phyloP scores from a whole-genome alignment of 495 filamentous ascomycete genomes.

The Daldinia caldariorum region DNA sequence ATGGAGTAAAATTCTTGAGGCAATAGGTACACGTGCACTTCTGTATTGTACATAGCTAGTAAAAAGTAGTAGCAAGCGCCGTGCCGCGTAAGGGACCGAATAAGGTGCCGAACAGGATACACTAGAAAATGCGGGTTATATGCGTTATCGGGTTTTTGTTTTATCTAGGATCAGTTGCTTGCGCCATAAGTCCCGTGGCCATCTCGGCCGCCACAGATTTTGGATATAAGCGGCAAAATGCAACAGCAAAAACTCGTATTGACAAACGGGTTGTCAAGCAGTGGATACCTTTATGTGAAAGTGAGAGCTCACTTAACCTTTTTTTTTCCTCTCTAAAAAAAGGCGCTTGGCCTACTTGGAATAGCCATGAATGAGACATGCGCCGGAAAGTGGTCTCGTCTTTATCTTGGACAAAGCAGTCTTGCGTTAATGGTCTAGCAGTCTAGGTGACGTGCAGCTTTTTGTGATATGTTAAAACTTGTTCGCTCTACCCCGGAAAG shows the following conservation, averaged over 20 bases:
- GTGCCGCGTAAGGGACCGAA: conserved; percentile 12
- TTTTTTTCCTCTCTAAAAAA: too few species aligned
- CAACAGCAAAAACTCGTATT: conserved; percentile 39
- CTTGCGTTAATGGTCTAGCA: background rate
- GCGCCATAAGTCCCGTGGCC: conserved; percentile 24
- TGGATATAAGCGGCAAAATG: conserved; percentile 26
- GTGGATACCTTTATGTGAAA: conserved; percentile 16
- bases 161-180: conserved; percentile 2
- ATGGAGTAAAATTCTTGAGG: conserved; percentile 20
- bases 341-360: too few species aligned
- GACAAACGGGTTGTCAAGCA: conserved; percentile 8
- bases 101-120: conserved; percentile 4
- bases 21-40: conserved; percentile 23
- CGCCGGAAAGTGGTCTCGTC: background rate
- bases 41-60: background rate
- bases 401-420: background rate
- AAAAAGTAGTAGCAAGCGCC: conserved; percentile 2
- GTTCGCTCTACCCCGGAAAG: conserved; percentile 3
- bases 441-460: background rate
- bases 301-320: conserved; percentile 10
- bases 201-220: conserved; percentile 20
- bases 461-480: conserved; percentile 1
- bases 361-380: too few species aligned
- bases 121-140: conserved; percentile 19
- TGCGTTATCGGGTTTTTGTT: conserved; percentile 17